A percentile compares a stretch with the other conserved stretches of the same genome.
Conservation (phyloP, 2,329 filamentous ascomycete genomes). For the Meredithiella fracta region DNA sequence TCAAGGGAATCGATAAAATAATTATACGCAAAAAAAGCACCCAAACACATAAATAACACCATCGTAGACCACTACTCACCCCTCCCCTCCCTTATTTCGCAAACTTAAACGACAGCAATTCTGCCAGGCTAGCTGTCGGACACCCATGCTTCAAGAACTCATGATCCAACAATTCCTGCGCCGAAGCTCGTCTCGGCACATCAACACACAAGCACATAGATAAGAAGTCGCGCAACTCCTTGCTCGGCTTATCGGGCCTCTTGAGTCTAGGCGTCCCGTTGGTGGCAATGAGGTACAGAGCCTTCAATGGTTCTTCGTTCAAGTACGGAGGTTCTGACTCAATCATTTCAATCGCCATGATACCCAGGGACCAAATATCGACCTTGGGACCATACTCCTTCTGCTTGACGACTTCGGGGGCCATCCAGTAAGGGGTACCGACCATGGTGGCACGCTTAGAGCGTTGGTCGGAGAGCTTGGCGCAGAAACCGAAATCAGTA, state of each 20-base stretch:
- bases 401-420: constrained; percentile 96
- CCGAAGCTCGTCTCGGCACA: constrained; percentile 83
- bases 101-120: constrained; percentile 77
- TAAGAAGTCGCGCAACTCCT: constrained; percentile 93
- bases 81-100: constrained; percentile 33
- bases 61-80: too few relatives aligned
- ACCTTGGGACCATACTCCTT: constrained; percentile 98
- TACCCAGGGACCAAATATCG: constrained; percentile 96
- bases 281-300: constrained; percentile 90
- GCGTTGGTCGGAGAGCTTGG: constrained; percentile 92
- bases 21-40: not conserved
- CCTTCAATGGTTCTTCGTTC: constrained; percentile 94
- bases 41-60: not conserved
- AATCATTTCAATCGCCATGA: constrained; percentile 99
- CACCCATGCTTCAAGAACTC: constrained; percentile 93
- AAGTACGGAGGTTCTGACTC: constrained; percentile 95
- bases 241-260: constrained; percentile 95
- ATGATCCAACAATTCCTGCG: constrained; percentile 73
- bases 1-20: not conserved
- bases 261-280: constrained; percentile 94
- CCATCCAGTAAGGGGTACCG: constrained; percentile 99
- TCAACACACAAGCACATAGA: constrained; percentile 94
- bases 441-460: constrained; percentile 98
- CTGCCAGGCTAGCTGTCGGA: constrained; percentile 63
- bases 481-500: constrained; percentile 97